phyloP scores from a whole-genome alignment of 768 basidiomycete species.

The Hericium rajendrae region DNA sequence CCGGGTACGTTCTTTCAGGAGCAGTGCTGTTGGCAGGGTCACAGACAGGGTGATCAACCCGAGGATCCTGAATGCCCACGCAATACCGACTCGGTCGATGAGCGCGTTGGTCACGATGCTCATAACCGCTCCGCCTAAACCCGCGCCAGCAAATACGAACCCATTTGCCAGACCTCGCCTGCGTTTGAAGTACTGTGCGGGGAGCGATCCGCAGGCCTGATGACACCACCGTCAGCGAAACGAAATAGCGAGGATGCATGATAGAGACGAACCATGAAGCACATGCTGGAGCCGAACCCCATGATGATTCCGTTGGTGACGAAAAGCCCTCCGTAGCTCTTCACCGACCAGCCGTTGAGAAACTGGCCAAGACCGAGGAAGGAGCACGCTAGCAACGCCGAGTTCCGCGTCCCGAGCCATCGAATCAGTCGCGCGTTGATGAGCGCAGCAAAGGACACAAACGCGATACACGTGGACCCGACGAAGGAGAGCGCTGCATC shows the following conservation, averaged over 20 bases:
- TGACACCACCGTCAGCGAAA: neutral
- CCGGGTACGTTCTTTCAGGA: slow-evolving; percentile 18
- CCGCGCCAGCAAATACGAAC: slow-evolving; percentile 24
- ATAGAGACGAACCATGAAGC: slow-evolving; percentile 14
- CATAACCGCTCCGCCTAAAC: slow-evolving; percentile 23
- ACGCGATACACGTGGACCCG: slow-evolving; percentile 22
- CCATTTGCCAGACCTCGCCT: slow-evolving; percentile 25
- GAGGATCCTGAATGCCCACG: slow-evolving; percentile 25
- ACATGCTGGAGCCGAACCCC: slow-evolving; percentile 21
- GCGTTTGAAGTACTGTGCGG: slow-evolving; percentile 26
- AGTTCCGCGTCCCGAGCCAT: slow-evolving; percentile 22
- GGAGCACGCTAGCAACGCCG: slow-evolving; percentile 19
- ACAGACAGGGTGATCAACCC: slow-evolving; percentile 19
- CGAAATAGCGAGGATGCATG: neutral
- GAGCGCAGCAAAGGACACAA: slow-evolving; percentile 21
- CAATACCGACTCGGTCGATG: slow-evolving; percentile 18
- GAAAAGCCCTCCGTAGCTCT: slow-evolving; percentile 17
- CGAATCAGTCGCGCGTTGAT: slow-evolving; percentile 22
- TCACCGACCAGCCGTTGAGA: slow-evolving; percentile 18
- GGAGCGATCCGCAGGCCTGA: slow-evolving; percentile 24
- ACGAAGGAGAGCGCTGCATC: slow-evolving; percentile 23
- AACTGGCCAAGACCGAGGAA: slow-evolving; percentile 21
- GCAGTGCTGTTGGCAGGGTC: slow-evolving; percentile 20
- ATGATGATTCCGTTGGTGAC: slow-evolving; percentile 22
- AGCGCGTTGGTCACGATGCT: slow-evolving; percentile 21